phyloP scores from a whole-genome alignment of 257 asterid genomes.

The Nicotiana sylvestris region DNA sequence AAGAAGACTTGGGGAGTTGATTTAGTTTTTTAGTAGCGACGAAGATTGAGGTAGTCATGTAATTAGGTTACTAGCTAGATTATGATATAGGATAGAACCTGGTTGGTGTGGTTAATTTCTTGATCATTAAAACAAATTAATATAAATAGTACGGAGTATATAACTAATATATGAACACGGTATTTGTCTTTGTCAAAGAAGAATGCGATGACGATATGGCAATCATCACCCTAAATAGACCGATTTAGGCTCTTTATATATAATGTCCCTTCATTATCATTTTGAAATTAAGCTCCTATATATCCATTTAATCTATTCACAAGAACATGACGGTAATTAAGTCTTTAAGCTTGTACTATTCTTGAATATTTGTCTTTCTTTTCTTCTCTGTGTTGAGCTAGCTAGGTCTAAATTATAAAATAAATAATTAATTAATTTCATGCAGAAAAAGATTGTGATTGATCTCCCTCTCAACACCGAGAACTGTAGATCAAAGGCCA shows the following conservation, averaged over 20 bases:
- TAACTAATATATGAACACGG: background rate
- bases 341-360: background rate
- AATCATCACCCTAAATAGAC: background rate
- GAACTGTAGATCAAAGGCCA: constrained; percentile 20
- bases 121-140: background rate
- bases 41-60: background rate
- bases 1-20: background rate
- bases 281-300: background rate
- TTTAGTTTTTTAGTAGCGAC: background rate
- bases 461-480: background rate
- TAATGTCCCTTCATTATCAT: constrained; percentile 2
- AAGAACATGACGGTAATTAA: background rate
- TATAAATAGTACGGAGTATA: background rate
- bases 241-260: background rate
- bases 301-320: background rate
- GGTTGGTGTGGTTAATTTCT: background rate
- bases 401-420: background rate
- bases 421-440: background rate
- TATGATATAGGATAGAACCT: background rate
- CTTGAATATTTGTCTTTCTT: background rate
- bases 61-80: background rate
- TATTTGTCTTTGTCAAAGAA: background rate
- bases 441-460: constrained; percentile 21
- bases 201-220: background rate
- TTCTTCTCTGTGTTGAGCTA: background rate